Evolutionary conservation across 2,329 filamentous ascomycete genomes (phyloP).

Genomic region (Fusarium sp.): DNA sequence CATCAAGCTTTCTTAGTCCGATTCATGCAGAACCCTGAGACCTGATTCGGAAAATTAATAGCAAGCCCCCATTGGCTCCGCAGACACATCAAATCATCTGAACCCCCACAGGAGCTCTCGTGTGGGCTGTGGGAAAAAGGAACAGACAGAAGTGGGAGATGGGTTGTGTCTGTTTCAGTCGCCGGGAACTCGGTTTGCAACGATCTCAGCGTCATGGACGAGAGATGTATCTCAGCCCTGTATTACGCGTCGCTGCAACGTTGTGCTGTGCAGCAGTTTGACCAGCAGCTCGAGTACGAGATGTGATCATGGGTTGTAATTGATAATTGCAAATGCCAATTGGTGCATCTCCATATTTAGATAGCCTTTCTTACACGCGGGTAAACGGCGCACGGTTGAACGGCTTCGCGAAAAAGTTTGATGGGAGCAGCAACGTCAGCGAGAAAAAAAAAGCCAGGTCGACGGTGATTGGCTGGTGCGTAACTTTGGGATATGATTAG

Average conservation of each 20-base stretch:
- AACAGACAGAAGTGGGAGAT: neutral
- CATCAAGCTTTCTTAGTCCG: neutral
- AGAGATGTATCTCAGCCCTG: conserved; percentile 16
- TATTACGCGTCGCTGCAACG: conserved; percentile 12
- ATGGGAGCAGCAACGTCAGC: conserved; percentile 6
- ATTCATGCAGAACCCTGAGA: conserved; percentile 8
- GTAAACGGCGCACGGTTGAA: conserved; percentile 23
- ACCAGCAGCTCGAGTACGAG: neutral
- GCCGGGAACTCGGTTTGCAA: neutral
- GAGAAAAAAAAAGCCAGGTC: neutral
- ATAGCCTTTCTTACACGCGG: conserved; percentile 9
- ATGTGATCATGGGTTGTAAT: conserved; percentile 1
- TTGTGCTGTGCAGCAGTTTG: neutral
- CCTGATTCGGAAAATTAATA: conserved; percentile 5
- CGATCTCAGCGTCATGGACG: neutral
- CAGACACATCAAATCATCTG: neutral
- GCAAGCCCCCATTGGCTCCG: neutral
- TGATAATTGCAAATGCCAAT: neutral
- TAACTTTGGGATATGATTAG: conserved; percentile 4
- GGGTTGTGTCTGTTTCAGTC: neutral
- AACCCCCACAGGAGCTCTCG: neutral
- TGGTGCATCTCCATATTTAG: neutral
- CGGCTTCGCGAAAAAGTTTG: conserved; percentile 19
- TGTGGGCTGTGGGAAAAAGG: neutral
- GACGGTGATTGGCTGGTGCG: conserved; percentile 10